Evolutionary conservation across 768 basidiomycete genomes (phyloP).

Genomic region (Mycena rosella): DNA sequence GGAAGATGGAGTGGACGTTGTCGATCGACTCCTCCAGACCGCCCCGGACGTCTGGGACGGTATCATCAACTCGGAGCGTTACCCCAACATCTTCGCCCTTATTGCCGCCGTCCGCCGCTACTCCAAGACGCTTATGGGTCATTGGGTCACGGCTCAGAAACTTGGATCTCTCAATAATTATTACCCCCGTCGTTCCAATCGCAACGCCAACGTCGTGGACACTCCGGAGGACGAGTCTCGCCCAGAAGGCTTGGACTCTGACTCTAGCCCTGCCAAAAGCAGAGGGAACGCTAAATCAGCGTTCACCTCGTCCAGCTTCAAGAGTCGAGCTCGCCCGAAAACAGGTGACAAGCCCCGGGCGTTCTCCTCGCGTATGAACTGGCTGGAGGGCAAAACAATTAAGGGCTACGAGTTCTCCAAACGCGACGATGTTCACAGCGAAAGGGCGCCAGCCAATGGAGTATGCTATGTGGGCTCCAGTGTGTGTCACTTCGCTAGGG

Average conservation of each 20-base stretch:
- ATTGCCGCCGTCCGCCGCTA: too few relatives aligned
- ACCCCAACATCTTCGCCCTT: neutral
- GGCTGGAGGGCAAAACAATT: constrained; percentile 1
- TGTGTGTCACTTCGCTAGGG: constrained; percentile 26
- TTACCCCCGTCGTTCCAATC: too few relatives aligned
- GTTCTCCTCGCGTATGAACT: too few relatives aligned
- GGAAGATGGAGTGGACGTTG: neutral
- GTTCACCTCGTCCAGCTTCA: neutral
- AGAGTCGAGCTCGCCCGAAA: neutral
- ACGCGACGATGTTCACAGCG: neutral
- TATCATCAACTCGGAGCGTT: neutral
- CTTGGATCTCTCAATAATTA: too few relatives aligned
- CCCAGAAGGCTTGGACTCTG: too few relatives aligned
- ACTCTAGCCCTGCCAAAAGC: too few relatives aligned
- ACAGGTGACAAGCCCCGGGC: too few relatives aligned
- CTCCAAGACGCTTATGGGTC: too few relatives aligned
- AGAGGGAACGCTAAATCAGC: too few relatives aligned
- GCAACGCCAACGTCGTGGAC: too few relatives aligned
- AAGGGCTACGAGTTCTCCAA: constrained; percentile 13
- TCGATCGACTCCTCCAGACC: neutral
- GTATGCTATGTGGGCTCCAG: constrained; percentile 38
- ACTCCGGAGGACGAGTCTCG: too few relatives aligned
- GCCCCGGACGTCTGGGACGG: neutral
- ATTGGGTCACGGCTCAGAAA: too few relatives aligned
- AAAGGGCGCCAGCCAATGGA: constrained; percentile 20